A percentile compares a stretch with the other conserved stretches of the same genome.
Evolutionary conservation across 163 green algal genomes (phyloP).

Genomic region (Coccomyxa subellipsoidea): DNA sequence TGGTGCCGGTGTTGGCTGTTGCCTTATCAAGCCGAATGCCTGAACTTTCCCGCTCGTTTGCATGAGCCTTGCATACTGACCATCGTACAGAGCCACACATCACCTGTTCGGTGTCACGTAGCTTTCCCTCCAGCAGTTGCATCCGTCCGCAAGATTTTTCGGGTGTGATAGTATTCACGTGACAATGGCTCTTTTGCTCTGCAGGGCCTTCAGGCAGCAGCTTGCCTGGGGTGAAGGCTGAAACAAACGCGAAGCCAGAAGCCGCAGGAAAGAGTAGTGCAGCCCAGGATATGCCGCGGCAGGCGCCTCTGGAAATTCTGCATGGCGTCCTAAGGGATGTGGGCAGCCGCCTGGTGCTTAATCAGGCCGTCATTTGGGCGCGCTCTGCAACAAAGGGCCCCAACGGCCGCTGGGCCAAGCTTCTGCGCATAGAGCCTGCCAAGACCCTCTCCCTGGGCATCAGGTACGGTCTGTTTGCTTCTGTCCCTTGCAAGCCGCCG

Average conservation of each 20-base stretch:
- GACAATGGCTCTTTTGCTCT: background rate
- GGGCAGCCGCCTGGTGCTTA: background rate
- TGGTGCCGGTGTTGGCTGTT: too few species aligned
- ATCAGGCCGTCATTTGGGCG: background rate
- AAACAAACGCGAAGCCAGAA: background rate
- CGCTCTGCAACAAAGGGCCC: background rate
- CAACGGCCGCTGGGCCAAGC: background rate
- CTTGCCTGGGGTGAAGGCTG: background rate
- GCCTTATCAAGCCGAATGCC: too few species aligned
- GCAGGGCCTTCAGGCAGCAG: background rate
- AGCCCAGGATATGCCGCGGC: background rate
- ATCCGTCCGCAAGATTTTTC: too few species aligned
- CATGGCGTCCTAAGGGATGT: conserved; percentile 1
- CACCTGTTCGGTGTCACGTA: too few species aligned
- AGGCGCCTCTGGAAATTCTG: background rate
- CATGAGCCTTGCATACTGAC: too few species aligned
- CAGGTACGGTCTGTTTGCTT: too few species aligned
- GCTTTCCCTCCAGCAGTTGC: too few species aligned
- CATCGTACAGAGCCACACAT: too few species aligned
- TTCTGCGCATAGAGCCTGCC: conserved; percentile 1
- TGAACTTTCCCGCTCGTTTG: too few species aligned
- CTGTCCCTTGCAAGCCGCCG: too few species aligned
- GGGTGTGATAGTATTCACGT: too few species aligned
- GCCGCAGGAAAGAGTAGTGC: background rate
- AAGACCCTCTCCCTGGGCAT: background rate